Conservation (phyloP, 495 filamentous ascomycete genomes). For the Acidiella bohemica region DNA sequence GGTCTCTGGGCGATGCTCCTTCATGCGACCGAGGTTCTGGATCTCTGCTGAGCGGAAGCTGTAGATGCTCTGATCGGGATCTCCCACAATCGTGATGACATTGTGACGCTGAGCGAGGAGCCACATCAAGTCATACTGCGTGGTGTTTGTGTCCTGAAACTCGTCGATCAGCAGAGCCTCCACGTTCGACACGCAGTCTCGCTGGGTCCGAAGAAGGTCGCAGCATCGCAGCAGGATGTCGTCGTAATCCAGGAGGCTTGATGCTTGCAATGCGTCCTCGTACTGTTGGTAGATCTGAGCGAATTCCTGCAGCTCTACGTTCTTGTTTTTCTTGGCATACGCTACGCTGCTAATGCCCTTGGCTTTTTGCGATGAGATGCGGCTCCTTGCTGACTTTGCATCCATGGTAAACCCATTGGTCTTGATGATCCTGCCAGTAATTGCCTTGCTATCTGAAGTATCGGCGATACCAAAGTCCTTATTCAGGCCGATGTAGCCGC, state of each 20-base stretch:
- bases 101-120: slow-evolving; percentile 61
- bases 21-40: slow-evolving; percentile 70
- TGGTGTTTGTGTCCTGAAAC: slow-evolving; percentile 92
- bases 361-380: slow-evolving; percentile 81
- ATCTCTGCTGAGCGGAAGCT: slow-evolving; percentile 96
- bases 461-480: slow-evolving; percentile 93
- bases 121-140: slow-evolving; percentile 92
- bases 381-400: slow-evolving; percentile 48
- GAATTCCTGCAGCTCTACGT: slow-evolving; percentile 57
- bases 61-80: slow-evolving; percentile 98
- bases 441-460: slow-evolving; percentile 59
- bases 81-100: slow-evolving; percentile 85
- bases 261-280: slow-evolving; percentile 53
- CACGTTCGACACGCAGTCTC: slow-evolving; percentile 80
- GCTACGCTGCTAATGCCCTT: slow-evolving; percentile 43
- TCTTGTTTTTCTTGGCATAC: slow-evolving; percentile 34
- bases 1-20: slow-evolving; percentile 60
- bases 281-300: slow-evolving; percentile 66
- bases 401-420: slow-evolving; percentile 45
- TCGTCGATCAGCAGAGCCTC: slow-evolving; percentile 92
- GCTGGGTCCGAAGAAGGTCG: slow-evolving; percentile 61
- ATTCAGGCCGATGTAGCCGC: slow-evolving; percentile 65
- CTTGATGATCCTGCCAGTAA: slow-evolving; percentile 73
- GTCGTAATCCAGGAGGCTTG: slow-evolving; percentile 89
- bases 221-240: slow-evolving; percentile 79